A percentile compares a stretch with the other conserved stretches of the same genome.
Evolutionary conservation across 495 filamentous ascomycete species (phyloP).

Genomic region (Trichocladium uniseriatum): DNA sequence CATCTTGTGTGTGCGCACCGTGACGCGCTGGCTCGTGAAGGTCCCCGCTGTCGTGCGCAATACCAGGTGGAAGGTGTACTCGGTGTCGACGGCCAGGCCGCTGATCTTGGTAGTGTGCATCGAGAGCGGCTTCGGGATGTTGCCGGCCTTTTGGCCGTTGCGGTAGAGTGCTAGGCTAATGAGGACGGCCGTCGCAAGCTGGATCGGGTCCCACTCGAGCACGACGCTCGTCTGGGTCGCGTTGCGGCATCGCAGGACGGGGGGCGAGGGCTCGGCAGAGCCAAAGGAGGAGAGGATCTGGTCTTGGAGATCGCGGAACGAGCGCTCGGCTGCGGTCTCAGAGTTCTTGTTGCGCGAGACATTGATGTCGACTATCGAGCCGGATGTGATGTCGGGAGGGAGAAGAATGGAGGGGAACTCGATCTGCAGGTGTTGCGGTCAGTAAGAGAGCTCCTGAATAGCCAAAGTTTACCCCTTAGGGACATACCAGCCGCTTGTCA

Average conservation of each 20-base stretch:
- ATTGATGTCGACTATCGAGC: slow-evolving; percentile 95
- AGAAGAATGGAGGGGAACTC: slow-evolving; percentile 98
- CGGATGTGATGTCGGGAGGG: slow-evolving; percentile 84
- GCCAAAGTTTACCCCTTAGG: not conserved
- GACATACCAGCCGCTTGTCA: slow-evolving; percentile 86
- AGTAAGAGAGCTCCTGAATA: not conserved
- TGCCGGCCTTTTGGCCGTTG: slow-evolving; percentile 91
- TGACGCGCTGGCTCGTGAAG: slow-evolving; percentile 70
- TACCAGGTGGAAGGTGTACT: slow-evolving; percentile 91
- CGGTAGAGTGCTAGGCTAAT: slow-evolving; percentile 83
- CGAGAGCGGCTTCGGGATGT: slow-evolving; percentile 74
- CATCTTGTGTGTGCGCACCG: slow-evolving; percentile 94
- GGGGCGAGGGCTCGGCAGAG: slow-evolving; percentile 63
- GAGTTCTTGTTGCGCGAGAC: slow-evolving; percentile 78
- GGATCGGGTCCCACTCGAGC: slow-evolving; percentile 94
- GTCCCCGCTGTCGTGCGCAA: slow-evolving; percentile 87
- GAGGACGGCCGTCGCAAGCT: slow-evolving; percentile 83
- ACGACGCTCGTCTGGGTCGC: slow-evolving; percentile 95
- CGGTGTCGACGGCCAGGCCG: slow-evolving; percentile 89
- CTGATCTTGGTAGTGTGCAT: slow-evolving; percentile 94
- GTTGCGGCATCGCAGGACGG: slow-evolving; percentile 82
- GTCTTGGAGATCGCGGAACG: slow-evolving; percentile 77
- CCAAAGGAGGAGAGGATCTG: slow-evolving; percentile 82
- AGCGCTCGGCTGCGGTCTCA: slow-evolving; percentile 59
- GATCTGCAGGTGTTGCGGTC: slow-evolving; percentile 50